Percentiles rank a stretch among this genome's conserved stretches.
Evolutionary conservation across 805 yeast species (phyloP).

Genomic region (Zygosaccharomyces bailii): DNA sequence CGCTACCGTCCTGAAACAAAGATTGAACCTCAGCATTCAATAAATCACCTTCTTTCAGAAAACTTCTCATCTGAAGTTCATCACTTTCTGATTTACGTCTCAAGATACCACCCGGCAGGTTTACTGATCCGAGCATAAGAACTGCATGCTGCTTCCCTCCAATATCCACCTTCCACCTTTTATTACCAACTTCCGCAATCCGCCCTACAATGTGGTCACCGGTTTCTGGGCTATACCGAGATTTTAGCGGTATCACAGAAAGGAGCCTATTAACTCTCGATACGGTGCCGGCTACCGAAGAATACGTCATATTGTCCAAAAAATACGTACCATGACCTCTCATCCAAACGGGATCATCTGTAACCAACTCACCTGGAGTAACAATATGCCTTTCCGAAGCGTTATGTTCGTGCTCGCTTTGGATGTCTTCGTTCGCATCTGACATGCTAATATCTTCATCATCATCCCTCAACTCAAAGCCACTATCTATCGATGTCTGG

Average conservation of each 20-base stretch:
- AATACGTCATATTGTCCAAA: slow-evolving; percentile 67
- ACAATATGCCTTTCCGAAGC: slow-evolving; percentile 47
- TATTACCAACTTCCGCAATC: slow-evolving; percentile 88
- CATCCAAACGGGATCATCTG: slow-evolving; percentile 97
- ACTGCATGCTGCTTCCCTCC: slow-evolving; percentile 94
- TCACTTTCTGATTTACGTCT: slow-evolving; percentile 93
- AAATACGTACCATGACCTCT: slow-evolving; percentile 96
- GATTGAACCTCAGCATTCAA: slow-evolving; percentile 95
- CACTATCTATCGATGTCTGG: slow-evolving; percentile 16
- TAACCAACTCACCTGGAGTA: slow-evolving; percentile 95
- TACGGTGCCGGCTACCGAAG: slow-evolving; percentile 90
- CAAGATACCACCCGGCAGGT: slow-evolving; percentile 94
- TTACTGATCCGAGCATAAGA: slow-evolving; percentile 89
- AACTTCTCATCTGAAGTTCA: slow-evolving; percentile 92
- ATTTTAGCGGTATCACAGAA: slow-evolving; percentile 80
- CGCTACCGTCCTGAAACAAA: slow-evolving; percentile 83
- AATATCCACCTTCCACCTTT: slow-evolving; percentile 95
- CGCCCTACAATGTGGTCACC: slow-evolving; percentile 97
- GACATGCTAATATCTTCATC: slow-evolving; percentile 44
- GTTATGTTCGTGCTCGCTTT: slow-evolving; percentile 30
- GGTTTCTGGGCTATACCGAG: slow-evolving; percentile 87
- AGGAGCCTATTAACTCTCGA: slow-evolving; percentile 81
- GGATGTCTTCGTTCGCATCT: slow-evolving; percentile 35
- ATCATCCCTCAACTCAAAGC: slow-evolving; percentile 20
- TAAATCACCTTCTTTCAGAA: slow-evolving; percentile 92